Conservation (phyloP, 495 filamentous ascomycete genomes). For the Letharia columbiana region DNA sequence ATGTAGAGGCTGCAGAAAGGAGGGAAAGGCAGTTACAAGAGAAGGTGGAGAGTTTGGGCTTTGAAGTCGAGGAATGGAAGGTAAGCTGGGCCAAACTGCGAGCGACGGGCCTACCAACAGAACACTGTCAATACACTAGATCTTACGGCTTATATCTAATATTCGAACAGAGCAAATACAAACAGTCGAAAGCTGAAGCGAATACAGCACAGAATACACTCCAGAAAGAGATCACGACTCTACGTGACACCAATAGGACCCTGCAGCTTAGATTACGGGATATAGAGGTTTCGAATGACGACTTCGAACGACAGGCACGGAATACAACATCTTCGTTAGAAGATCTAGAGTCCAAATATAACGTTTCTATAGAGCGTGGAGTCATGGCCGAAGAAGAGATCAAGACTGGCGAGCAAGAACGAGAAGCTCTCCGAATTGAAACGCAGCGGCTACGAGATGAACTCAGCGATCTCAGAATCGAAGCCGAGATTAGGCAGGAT, state of each 20-base stretch:
- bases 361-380: slow-evolving; percentile 78
- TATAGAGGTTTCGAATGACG: slow-evolving; percentile 96
- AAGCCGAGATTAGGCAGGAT: slow-evolving; percentile 87
- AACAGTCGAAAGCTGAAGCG: slow-evolving; percentile 82
- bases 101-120: background rate
- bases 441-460: slow-evolving; percentile 83
- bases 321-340: slow-evolving; percentile 91
- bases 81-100: slow-evolving; percentile 40
- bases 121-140: background rate
- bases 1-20: slow-evolving; percentile 91
- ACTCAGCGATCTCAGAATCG: slow-evolving; percentile 83
- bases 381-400: slow-evolving; percentile 96
- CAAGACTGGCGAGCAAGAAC: slow-evolving; percentile 78
- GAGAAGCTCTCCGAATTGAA: slow-evolving; percentile 79
- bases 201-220: slow-evolving; percentile 72
- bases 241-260: slow-evolving; percentile 75
- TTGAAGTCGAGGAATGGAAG: slow-evolving; percentile 98
- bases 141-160: slow-evolving; percentile 3
- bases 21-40: slow-evolving; percentile 75
- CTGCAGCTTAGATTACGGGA: slow-evolving; percentile 78
- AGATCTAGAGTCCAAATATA: slow-evolving; percentile 94
- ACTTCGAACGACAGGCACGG: slow-evolving; percentile 90
- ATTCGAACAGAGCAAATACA: slow-evolving; percentile 74
- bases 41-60: slow-evolving; percentile 73
- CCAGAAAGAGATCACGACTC: slow-evolving; percentile 89